Base-by-base conservation (phyloP, 371 early-diverging fungal genomes). In the Rhizomucor pusillus region DNA sequence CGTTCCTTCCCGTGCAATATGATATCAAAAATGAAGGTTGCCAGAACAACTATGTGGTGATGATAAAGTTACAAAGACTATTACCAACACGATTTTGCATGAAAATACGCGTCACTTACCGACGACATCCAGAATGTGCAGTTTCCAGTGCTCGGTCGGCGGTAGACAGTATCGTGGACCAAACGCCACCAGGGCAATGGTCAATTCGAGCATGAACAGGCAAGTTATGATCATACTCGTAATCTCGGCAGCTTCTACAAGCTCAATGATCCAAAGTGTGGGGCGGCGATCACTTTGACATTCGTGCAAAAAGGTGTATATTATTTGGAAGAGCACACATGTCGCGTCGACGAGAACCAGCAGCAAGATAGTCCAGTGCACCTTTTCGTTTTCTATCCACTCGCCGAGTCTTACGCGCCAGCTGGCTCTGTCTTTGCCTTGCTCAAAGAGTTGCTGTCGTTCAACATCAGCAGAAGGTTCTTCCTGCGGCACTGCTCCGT, bases 1-100 rank as follows among this genome's bases (percentile, higher is more conserved):
- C 78, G 66, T 40, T 77, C 78, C 58, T 74, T 77, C 50, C 78
- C 78, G 41, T 57, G 63, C 16, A 77, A 53, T 7, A 67, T 56
- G 9, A 77, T 64, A 41, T 77, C 78, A 18, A 77, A 48, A 7
- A 69, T 51, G 52, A 77, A 68, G 0, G 75, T 77, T 0, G 75
- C 65, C 4, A 50, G 29, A 3, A 77, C 66, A 11, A 77, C 78
- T 77, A 54, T 25, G 41, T 16, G 10, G 16, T 1, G 3, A 24
- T 25, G 46, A 44, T 44, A 11, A 9, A 12, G 12, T 13, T 9
- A 10, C 44, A 51, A 51, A 22, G 39, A 40, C 12, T 1, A 9
- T 18, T 44, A 18, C 20, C 45, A 44, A 9, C 7, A 18, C 45
- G 18, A 44, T 18, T 18, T 11, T 9, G 18, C 11, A 18, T 34